Conservation (phyloP, 2,329 filamentous ascomycete species). For the Seiridium unicorne region DNA sequence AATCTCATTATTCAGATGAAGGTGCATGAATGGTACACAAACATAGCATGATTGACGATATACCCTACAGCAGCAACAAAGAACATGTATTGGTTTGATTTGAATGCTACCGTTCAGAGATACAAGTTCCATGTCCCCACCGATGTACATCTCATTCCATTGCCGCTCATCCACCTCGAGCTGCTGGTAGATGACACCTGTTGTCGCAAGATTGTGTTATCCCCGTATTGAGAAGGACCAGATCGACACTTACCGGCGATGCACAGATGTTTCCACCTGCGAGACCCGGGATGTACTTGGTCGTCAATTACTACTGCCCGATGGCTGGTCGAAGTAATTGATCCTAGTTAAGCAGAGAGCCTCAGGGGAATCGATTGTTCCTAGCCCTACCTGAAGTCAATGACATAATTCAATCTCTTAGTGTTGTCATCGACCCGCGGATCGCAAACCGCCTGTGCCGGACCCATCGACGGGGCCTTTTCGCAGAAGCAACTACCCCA, state of each 20-base stretch:
- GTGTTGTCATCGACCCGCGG: neutral
- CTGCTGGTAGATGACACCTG: no score
- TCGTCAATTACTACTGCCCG: neutral
- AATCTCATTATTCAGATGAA: neutral
- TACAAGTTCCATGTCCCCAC: no score
- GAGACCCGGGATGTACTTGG: no score
- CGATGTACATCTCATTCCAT: no score
- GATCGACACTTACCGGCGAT: no score
- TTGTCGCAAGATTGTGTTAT: no score
- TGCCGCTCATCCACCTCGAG: no score
- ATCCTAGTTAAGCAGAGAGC: neutral
- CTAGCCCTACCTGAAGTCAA: neutral
- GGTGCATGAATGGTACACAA: neutral
- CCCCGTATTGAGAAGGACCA: no score
- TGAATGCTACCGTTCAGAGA: no score
- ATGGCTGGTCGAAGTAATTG: neutral
- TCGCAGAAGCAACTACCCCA: neutral
- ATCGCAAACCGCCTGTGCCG: neutral
- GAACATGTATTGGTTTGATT: neutral
- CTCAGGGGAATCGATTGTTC: neutral
- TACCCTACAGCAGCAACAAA: neutral
- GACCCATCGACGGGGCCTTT: neutral
- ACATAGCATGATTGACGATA: neutral
- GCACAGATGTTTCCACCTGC: no score
- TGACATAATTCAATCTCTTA: constrained; percentile 4